Percentiles rank a stretch among this genome's conserved stretches.
phyloP scores from a whole-genome alignment of 2,329 filamentous ascomycete genomes.

The Penicillium sp. region DNA sequence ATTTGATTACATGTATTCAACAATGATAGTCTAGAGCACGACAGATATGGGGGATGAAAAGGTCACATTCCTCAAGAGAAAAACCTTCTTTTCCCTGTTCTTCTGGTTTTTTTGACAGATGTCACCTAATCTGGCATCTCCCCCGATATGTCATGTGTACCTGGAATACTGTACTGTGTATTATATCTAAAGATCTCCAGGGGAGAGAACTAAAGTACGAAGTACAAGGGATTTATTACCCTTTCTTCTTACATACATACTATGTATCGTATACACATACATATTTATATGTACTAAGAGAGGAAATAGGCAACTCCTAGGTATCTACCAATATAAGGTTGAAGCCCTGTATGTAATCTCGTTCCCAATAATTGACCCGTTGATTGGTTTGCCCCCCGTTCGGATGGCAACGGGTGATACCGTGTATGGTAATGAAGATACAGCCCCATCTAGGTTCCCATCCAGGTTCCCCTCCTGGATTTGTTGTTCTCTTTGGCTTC shows the following conservation, averaged over 20 bases:
- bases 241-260: not conserved
- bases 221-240: not conserved
- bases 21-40: not conserved
- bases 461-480: constrained; percentile 9
- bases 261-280: too few species aligned
- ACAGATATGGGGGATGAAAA: not conserved
- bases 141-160: not conserved
- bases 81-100: not conserved
- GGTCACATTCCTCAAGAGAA: not conserved
- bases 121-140: constrained; percentile 2
- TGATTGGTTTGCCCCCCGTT: not conserved
- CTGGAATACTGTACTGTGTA: not conserved
- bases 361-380: not conserved
- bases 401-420: constrained; percentile 4
- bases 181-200: not conserved
- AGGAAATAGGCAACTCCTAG: not conserved
- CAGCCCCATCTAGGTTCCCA: not conserved
- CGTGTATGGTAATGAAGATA: constrained; percentile 5
- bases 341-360: not conserved
- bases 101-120: constrained; percentile 1
- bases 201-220: not conserved
- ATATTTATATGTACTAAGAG: too few species aligned
- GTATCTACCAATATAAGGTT: not conserved
- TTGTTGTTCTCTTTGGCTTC: constrained; percentile 14
- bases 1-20: not conserved